Conservation (phyloP, 225 moss, liverwort and hornwort species). For the Physcomitrellopsis africana region DNA sequence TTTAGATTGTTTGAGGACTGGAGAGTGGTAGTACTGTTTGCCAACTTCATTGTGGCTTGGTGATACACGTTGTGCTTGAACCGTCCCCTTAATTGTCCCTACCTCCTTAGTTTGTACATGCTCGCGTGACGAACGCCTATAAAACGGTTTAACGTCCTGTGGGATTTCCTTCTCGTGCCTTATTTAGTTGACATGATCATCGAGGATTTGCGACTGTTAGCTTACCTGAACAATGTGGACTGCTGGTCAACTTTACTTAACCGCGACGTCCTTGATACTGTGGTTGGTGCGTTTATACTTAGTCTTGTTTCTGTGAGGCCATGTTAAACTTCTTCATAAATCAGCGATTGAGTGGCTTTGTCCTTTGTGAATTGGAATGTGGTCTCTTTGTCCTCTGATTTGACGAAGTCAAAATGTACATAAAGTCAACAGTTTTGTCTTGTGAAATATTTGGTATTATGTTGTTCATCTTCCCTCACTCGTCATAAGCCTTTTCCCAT, state of each 20-base stretch:
- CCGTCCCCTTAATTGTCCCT: background rate
- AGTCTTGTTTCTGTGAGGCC: background rate
- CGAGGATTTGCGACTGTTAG: background rate
- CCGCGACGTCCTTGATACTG: background rate
- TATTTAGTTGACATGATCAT: conserved; percentile 10
- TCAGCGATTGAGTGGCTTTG: background rate
- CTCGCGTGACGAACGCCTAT: conserved; percentile 2
- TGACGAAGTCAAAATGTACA: background rate
- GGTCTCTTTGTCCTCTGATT: background rate
- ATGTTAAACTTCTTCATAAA: conserved; percentile 3
- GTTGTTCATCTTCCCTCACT: background rate
- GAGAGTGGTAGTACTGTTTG: background rate
- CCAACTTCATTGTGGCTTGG: conserved; percentile 8
- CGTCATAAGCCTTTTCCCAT: background rate
- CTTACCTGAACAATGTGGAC: background rate
- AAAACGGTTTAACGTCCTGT: conserved; percentile 27
- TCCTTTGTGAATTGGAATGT: background rate
- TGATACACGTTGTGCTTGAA: background rate
- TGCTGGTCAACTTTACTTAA: background rate
- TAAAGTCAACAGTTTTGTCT: conserved; percentile 2
- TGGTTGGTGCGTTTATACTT: background rate
- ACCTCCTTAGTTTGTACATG: too few species aligned
- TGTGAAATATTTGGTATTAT: background rate
- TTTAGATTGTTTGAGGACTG: background rate
- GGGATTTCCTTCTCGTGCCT: background rate